Evolutionary conservation across 768 basidiomycete genomes (phyloP).

Genomic region (Phaeotremella skinneri): DNA sequence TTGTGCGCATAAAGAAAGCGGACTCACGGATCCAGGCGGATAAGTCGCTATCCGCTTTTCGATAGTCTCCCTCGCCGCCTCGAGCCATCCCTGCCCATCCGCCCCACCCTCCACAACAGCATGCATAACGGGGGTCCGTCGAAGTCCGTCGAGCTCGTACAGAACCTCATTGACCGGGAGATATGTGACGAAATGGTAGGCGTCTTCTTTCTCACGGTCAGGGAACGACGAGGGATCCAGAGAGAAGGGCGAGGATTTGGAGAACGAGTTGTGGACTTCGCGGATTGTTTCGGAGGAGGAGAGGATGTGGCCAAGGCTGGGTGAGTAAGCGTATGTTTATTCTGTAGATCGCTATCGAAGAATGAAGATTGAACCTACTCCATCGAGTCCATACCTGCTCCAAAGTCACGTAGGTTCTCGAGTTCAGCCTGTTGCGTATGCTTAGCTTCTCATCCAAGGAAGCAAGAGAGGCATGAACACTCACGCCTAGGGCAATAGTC

Average conservation of each 20-base stretch:
- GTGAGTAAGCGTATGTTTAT: neutral
- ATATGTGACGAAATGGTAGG: conserved; percentile 96
- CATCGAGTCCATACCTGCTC: conserved; percentile 77
- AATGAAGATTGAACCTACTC: conserved; percentile 32
- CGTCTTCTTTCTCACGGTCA: conserved; percentile 66
- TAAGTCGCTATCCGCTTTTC: conserved; percentile 87
- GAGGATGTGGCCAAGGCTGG: conserved; percentile 51
- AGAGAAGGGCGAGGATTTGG: conserved; percentile 83
- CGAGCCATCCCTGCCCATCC: conserved; percentile 79
- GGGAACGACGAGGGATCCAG: conserved; percentile 71
- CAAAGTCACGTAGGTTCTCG: conserved; percentile 70
- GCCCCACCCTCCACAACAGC: conserved; percentile 59
- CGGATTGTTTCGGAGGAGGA: conserved; percentile 51
- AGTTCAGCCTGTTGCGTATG: conserved; percentile 60
- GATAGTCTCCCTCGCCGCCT: conserved; percentile 77
- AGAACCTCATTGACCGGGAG: conserved; percentile 76
- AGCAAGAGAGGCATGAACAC: conserved; percentile 10
- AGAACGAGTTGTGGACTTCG: conserved; percentile 83
- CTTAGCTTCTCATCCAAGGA: neutral
- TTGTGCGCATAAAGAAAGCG: neutral
- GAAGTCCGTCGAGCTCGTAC: conserved; percentile 92
- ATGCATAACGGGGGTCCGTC: conserved; percentile 73
- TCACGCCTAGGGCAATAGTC: conserved; percentile 44
- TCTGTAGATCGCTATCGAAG: neutral
- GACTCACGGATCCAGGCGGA: conserved; percentile 76